These are phyloP conservation scores for Beta lomatogona DNA, from an alignment of 179 eudicot genomes.

Conservation along the genomic window DNA sequence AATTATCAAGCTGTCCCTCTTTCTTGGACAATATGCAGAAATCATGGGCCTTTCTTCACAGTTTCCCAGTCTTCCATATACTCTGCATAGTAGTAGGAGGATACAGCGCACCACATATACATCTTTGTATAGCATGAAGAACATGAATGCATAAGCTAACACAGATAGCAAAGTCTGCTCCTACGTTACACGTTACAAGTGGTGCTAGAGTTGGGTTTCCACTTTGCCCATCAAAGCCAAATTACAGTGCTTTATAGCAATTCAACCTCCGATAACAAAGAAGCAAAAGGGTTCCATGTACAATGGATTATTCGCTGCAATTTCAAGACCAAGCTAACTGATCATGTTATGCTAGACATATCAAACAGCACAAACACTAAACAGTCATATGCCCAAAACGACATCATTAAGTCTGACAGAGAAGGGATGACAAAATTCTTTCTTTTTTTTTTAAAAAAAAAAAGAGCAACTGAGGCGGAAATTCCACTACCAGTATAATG, in stretches of 20 bases:
- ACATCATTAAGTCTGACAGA: background rate
- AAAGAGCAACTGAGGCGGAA: background rate
- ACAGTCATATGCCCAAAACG: background rate
- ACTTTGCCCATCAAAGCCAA: background rate
- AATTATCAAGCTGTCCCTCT: background rate
- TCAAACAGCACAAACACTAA: background rate
- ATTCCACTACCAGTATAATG: background rate
- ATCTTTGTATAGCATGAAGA: background rate
- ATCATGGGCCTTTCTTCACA: background rate
- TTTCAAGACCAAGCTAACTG: background rate
- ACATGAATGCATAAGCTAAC: background rate
- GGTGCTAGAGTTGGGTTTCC: background rate
- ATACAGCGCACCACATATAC: background rate
- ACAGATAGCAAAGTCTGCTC: background rate
- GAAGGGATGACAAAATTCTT: background rate
- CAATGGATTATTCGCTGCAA: background rate
- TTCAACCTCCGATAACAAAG: background rate
- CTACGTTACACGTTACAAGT: background rate
- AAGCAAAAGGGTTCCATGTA: too few relatives aligned
- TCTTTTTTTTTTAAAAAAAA: background rate
- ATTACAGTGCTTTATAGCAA: background rate
- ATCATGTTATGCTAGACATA: background rate
- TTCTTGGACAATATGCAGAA: background rate
- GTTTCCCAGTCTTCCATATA: background rate
- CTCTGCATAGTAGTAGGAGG: background rate